Base-by-base conservation (phyloP, 495 filamentous ascomycete genomes). In the Cercophora newfieldiana region DNA sequence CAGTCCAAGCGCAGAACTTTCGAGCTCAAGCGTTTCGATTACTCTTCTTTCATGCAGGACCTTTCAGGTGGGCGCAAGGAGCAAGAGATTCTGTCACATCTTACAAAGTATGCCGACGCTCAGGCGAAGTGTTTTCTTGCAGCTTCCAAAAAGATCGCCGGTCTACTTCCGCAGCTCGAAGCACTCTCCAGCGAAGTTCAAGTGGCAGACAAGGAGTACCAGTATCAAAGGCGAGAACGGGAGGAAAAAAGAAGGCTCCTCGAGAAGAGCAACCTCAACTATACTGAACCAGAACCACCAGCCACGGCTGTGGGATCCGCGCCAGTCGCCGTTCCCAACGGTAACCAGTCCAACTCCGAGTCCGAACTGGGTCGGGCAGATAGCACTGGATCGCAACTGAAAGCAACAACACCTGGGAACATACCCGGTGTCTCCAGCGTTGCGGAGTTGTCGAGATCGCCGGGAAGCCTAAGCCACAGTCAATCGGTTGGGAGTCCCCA, bases 1-100 rank as follows among this genome's bases (percentile, higher is more conserved):
- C 94, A 99, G 75, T 87, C 85, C 1, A 97, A 97, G 74, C 88
- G 94, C 59, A 89, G 90, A 44, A 96, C 91, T 66, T 99, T 97
- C 69, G 95, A 99, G 78, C 81, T 99, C 47, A 97, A 93, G 78
- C 89, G 96, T 10, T 99, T 99, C 66, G 95, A 99, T 78, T 99
- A 99, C 76, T 97, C 93, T 19, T 96, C 93, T 12, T 99, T 98
- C 74, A 97, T 99, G 93, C 94, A 97, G 66, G 95, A 99, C 80
- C 83, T 99, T 12, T 95, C 97, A 70, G 95, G 95, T 25, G 95
- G 95, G 29, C 91, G 95, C 65, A 98, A 98, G 72, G 96, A 99
- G 69, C 95, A 98, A 74, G 95, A 98, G 74, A 90, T 99, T 22
- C 81, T 99, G 24, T 98, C 96, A 16, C 93, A 97, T 74, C 82